Evolutionary conservation across 495 filamentous ascomycete species (phyloP).

Genomic region (Aspergillus panamensis): DNA sequence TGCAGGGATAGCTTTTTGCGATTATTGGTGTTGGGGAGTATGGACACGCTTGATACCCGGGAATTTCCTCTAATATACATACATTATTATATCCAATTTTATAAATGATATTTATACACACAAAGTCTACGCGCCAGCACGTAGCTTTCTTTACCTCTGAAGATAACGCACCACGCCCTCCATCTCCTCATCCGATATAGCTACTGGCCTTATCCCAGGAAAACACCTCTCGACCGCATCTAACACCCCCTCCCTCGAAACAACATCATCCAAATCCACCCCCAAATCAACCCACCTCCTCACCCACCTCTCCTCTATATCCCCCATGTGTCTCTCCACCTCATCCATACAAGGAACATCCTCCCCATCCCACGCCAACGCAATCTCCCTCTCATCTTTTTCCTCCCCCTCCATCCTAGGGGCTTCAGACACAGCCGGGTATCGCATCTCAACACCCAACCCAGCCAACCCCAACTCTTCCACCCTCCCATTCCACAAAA

Average conservation of each 20-base stretch:
- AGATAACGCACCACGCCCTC: conserved; percentile 23
- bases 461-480: conserved; percentile 60
- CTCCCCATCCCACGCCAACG: conserved; percentile 57
- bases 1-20: conserved; percentile 46
- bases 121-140: background rate
- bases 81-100: background rate
- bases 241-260: conserved; percentile 28
- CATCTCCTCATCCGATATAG: conserved; percentile 27
- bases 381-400: conserved; percentile 33
- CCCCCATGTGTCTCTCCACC: conserved; percentile 30
- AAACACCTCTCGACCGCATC: conserved; percentile 32
- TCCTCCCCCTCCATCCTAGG: too few species aligned
- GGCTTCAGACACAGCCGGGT: conserved; percentile 28
- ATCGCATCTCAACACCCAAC: conserved; percentile 57
- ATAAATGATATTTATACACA: background rate
- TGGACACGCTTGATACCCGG: background rate
- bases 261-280: conserved; percentile 14
- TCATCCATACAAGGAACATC: conserved; percentile 42
- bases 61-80: background rate
- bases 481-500: conserved; percentile 49
- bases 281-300: conserved; percentile 27
- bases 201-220: conserved; percentile 25
- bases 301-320: conserved; percentile 33
- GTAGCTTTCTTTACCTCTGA: background rate
- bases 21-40: background rate